Conservation (phyloP, 23 red algal genomes). For the Gracilaria domingensis region DNA sequence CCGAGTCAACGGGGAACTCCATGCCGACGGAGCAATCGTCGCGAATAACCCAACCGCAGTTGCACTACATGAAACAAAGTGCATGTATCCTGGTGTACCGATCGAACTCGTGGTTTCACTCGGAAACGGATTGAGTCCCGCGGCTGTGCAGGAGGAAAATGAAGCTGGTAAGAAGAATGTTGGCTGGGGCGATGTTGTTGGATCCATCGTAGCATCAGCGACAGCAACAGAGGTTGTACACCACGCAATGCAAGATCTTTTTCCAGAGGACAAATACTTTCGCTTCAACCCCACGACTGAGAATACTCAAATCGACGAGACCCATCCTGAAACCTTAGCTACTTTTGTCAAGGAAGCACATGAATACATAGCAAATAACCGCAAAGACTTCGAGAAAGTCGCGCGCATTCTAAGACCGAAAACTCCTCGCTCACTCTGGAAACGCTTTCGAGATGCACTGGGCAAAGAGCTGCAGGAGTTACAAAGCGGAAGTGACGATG, state of each 20-base stretch:
- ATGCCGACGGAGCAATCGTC: slow-evolving; percentile 96
- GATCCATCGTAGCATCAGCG: slow-evolving; percentile 94
- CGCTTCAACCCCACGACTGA: slow-evolving; percentile 92
- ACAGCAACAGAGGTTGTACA: slow-evolving; percentile 94
- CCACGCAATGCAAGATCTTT: slow-evolving; percentile 91
- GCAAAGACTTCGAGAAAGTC: slow-evolving; percentile 70
- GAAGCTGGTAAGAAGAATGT: slow-evolving; percentile 53
- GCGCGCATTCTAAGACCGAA: slow-evolving; percentile 74
- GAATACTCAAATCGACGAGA: slow-evolving; percentile 91
- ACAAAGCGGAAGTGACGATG: slow-evolving; percentile 28
- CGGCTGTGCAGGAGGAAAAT: slow-evolving; percentile 17
- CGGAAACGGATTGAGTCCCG: slow-evolving; percentile 75
- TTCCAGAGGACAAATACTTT: slow-evolving; percentile 92
- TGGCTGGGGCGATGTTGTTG: slow-evolving; percentile 97
- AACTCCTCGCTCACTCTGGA: slow-evolving; percentile 54
- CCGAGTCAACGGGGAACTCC: slow-evolving; percentile 84
- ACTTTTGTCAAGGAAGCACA: slow-evolving; percentile 66
- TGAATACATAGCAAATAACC: slow-evolving; percentile 57
- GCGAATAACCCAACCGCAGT: slow-evolving; percentile 97
- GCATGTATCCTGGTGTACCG: slow-evolving; percentile 93
- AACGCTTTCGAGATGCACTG: slow-evolving; percentile 70
- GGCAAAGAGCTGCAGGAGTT: slow-evolving; percentile 62
- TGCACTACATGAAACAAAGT: slow-evolving; percentile 89
- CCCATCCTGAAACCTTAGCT: slow-evolving; percentile 70
- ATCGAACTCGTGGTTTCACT: slow-evolving; percentile 88